Percentiles rank a stretch among this genome's conserved stretches.
Conservation (phyloP, 768 basidiomycete genomes). For the Amanita muscaria region DNA sequence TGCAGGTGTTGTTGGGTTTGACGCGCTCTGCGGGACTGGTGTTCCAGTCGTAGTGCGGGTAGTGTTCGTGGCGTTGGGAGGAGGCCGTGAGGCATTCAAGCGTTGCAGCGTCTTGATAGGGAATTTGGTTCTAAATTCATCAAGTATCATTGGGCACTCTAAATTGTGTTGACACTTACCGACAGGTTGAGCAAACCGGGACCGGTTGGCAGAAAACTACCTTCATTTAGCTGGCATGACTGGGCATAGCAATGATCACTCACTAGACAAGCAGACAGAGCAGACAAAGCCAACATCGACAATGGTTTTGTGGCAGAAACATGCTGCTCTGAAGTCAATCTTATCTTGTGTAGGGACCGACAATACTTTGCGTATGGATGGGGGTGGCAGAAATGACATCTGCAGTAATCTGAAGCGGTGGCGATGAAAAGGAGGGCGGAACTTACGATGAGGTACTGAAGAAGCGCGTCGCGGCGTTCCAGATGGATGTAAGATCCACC, state of each 20-base stretch:
- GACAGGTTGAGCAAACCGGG: constrained; percentile 90
- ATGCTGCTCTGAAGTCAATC: constrained; percentile 95
- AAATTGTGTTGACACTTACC: constrained; percentile 39
- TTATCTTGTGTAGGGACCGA: constrained; percentile 89
- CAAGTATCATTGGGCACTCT: constrained; percentile 2
- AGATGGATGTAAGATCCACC: constrained; percentile 89
- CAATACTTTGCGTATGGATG: constrained; percentile 63
- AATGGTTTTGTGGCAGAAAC: constrained; percentile 97
- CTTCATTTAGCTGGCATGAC: background rate
- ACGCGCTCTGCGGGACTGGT: constrained; percentile 13
- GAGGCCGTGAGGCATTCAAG: constrained; percentile 39
- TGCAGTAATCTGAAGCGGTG: constrained; percentile 24
- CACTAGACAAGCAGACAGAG: constrained; percentile 96
- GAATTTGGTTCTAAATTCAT: constrained; percentile 71
- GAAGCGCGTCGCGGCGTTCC: constrained; percentile 69
- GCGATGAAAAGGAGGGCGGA: constrained; percentile 5
- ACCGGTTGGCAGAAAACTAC: constrained; percentile 91
- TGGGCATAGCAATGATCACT: constrained; percentile 20
- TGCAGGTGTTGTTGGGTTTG: constrained; percentile 10
- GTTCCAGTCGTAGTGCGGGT: constrained; percentile 25
- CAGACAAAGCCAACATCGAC: constrained; percentile 97
- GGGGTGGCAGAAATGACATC: constrained; percentile 67
- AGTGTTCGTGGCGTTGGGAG: constrained; percentile 11
- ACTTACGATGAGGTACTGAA: constrained; percentile 81
- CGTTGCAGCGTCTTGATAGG: constrained; percentile 87